Percentiles rank a stretch among this genome's conserved stretches.
phyloP scores from a whole-genome alignment of 441 rosid species.

The Biscutella laevigata region DNA sequence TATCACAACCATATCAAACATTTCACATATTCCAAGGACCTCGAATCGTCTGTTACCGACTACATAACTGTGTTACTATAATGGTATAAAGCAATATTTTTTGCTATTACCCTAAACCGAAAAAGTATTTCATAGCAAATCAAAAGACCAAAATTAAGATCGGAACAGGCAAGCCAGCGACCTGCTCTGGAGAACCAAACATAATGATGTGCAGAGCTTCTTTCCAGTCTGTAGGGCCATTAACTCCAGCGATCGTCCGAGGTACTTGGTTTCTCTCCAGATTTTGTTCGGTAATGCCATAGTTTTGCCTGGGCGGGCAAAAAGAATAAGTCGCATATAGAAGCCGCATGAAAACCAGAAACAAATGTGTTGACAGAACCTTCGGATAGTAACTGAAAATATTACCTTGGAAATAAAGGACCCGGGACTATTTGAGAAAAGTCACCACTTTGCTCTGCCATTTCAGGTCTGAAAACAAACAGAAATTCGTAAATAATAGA shows the following conservation, averaged over 20 bases:
- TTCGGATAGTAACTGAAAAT: constrained; percentile 4
- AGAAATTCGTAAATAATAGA: constrained; percentile 5
- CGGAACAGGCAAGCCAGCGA: no score
- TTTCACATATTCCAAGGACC: background rate
- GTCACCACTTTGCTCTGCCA: constrained; percentile 96
- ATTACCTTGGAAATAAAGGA: constrained; percentile 53
- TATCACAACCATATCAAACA: constrained; percentile 11
- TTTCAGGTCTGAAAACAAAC: constrained; percentile 58
- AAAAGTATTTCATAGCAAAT: constrained; percentile 9
- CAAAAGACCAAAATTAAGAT: background rate
- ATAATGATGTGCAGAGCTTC: constrained; percentile 92
- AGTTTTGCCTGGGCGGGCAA: constrained; percentile 52
- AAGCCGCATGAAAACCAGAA: background rate
- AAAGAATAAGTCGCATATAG: constrained; percentile 1
- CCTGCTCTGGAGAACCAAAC: constrained; percentile 98
- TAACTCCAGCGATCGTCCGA: constrained; percentile 39
- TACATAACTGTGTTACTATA: background rate
- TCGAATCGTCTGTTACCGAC: background rate
- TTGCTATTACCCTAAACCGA: constrained; percentile 4
- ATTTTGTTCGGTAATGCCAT: constrained; percentile 48
- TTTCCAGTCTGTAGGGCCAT: constrained; percentile 87
- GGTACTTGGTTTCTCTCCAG: constrained; percentile 65
- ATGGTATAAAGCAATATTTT: background rate
- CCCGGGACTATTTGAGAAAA: constrained; percentile 56
- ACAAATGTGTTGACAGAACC: background rate